Conservation (phyloP, 2,329 filamentous ascomycete genomes). For the Fusarium chuoi region DNA sequence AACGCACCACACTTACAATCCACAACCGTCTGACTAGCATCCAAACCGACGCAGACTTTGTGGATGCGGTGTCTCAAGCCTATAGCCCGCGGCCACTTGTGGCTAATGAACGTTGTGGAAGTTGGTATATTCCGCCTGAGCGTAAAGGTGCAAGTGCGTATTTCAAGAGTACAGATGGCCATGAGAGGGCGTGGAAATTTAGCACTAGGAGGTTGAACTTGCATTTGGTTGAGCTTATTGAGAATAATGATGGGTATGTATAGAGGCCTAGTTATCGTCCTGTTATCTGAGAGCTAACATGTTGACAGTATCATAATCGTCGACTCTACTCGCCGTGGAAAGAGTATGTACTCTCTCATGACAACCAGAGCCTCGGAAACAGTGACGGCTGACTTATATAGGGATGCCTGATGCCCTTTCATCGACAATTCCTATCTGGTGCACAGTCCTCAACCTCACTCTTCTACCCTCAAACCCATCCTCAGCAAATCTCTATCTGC, state of each 20-base stretch:
- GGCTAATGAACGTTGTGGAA: constrained; percentile 94
- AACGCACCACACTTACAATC: constrained; percentile 79
- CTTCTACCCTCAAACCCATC: constrained; percentile 72
- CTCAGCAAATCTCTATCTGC: constrained; percentile 71
- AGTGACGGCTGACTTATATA: constrained; percentile 44
- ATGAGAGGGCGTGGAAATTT: constrained; percentile 90
- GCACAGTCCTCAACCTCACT: constrained; percentile 81
- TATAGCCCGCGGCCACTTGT: constrained; percentile 73
- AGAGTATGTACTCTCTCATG: constrained; percentile 64
- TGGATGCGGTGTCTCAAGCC: constrained; percentile 66
- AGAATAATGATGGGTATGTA: constrained; percentile 71
- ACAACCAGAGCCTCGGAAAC: background rate
- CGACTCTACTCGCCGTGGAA: constrained; percentile 91
- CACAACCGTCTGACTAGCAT: constrained; percentile 87
- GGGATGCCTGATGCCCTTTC: constrained; percentile 93
- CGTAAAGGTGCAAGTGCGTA: constrained; percentile 81
- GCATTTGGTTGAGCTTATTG: constrained; percentile 77
- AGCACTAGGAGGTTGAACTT: constrained; percentile 86
- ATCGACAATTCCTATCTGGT: constrained; percentile 96
- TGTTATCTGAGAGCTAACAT: background rate
- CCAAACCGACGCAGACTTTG: constrained; percentile 78
- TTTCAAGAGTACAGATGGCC: constrained; percentile 98
- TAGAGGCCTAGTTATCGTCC: too few species aligned
- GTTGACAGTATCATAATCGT: constrained; percentile 77
- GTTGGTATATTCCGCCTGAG: constrained; percentile 84